Evolutionary conservation across 2,329 filamentous ascomycete species (phyloP).

Genomic region (Ceratocystis colombiana): DNA sequence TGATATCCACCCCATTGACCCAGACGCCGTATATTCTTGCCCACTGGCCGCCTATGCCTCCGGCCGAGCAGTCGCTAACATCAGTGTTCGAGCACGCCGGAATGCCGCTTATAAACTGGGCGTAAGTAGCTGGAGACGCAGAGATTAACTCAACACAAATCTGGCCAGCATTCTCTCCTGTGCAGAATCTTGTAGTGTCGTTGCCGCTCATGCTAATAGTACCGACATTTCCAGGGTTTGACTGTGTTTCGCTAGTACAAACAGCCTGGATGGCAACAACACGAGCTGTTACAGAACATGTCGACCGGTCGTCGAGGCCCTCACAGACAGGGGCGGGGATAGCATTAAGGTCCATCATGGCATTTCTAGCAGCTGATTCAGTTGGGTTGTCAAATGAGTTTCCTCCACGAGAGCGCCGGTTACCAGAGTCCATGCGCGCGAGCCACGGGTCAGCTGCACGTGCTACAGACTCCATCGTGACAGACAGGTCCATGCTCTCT

Average conservation of each 20-base stretch:
- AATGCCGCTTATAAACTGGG: background rate
- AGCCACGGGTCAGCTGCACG: background rate
- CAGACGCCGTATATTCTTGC: background rate
- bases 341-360: background rate
- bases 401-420: background rate
- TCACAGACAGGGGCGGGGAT: background rate
- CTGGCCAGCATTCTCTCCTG: background rate
- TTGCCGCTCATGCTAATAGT: background rate
- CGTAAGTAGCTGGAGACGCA: background rate
- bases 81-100: background rate
- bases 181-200: background rate
- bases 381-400: conserved; percentile 1
- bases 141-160: background rate
- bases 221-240: background rate
- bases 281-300: background rate
- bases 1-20: background rate
- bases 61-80: background rate
- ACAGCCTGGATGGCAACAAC: background rate
- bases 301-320: background rate
- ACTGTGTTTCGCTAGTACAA: background rate
- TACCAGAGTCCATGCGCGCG: background rate
- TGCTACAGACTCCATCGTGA: background rate
- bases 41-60: background rate
- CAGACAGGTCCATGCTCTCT: background rate
- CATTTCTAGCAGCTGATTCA: background rate